These are phyloP conservation scores for Ustilago lituana DNA, from an alignment of 1,284 basidiomycete species.

Conservation along the genomic window DNA sequence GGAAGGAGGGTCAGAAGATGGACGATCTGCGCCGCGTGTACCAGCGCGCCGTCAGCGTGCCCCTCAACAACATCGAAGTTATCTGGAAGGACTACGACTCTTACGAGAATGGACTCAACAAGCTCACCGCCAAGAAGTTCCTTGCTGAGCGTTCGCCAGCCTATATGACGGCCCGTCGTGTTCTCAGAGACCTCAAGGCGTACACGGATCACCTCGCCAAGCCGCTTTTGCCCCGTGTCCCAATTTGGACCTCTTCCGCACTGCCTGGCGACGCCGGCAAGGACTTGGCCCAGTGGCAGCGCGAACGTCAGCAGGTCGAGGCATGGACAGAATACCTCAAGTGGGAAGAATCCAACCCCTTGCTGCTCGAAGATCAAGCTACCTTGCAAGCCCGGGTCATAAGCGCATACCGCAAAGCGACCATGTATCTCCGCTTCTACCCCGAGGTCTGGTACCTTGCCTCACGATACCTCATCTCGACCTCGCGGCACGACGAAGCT, in stretches of 20 bases:
- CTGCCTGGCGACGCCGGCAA: constrained; percentile 69
- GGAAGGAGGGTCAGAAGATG: constrained; percentile 96
- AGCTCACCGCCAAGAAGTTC: constrained; percentile 95
- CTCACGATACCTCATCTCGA: constrained; percentile 78
- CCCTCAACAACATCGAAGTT: constrained; percentile 88
- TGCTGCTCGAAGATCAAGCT: constrained; percentile 83
- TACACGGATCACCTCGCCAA: constrained; percentile 70
- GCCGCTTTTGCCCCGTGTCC: constrained; percentile 57
- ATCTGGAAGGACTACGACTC: constrained; percentile 95
- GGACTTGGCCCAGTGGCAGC: constrained; percentile 71
- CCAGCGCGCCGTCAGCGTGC: constrained; percentile 91
- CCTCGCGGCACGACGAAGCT: constrained; percentile 85
- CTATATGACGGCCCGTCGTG: constrained; percentile 92
- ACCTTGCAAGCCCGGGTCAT: constrained; percentile 77
- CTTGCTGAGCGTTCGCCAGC: constrained; percentile 82
- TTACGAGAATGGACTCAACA: constrained; percentile 90
- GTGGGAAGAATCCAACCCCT: constrained; percentile 94
- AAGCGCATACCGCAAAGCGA: constrained; percentile 85
- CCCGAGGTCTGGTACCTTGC: constrained; percentile 97
- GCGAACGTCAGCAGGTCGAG: constrained; percentile 78
- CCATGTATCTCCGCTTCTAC: constrained; percentile 90
- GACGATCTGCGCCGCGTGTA: constrained; percentile 90
- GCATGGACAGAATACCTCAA: constrained; percentile 92
- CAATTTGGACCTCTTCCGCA: constrained; percentile 50
- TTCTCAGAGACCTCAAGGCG: constrained; percentile 80